Evolutionary conservation across 1,139 yeast genomes (phyloP).

Genomic region (Nakaseomyces kungkrabaensis): DNA sequence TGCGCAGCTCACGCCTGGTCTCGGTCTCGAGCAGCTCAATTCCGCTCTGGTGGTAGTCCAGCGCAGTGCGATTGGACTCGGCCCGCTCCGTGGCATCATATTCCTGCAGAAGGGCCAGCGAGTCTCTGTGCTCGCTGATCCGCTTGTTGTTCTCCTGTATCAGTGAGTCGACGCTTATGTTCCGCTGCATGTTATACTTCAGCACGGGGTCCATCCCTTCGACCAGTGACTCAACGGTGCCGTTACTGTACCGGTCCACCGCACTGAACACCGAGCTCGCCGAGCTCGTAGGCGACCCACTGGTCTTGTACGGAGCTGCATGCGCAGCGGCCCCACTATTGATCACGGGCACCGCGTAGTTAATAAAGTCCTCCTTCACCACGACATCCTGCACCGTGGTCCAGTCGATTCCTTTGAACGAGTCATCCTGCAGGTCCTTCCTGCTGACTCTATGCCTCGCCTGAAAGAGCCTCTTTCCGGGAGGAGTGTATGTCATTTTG

Average conservation of each 20-base stretch:
- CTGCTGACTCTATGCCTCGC: conserved; percentile 4
- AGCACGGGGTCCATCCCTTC: not conserved
- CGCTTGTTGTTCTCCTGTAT: conserved; percentile 5
- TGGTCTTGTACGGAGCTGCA: too few species aligned
- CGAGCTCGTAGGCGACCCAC: not conserved
- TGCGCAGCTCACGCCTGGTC: not conserved
- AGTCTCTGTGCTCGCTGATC: conserved; percentile 1
- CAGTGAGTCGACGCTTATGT: conserved; percentile 4
- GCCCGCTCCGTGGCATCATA: not conserved
- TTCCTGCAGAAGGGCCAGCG: conserved; percentile 2
- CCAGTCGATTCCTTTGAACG: conserved; percentile 2
- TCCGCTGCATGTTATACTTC: not conserved
- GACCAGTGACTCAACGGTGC: not conserved
- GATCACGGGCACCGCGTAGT: conserved; percentile 5
- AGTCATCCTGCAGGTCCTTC: conserved; percentile 1
- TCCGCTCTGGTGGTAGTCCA: not conserved
- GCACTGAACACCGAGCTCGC: conserved; percentile 2
- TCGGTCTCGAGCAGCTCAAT: not conserved
- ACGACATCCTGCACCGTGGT: conserved; percentile 2
- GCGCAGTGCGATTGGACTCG: not conserved
- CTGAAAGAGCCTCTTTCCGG: conserved; percentile 5
- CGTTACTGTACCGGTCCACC: not conserved
- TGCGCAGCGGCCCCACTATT: not conserved
- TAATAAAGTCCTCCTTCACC: not conserved
- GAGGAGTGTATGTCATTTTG: conserved; percentile 1